Base-by-base conservation (phyloP, 1,284 basidiomycete genomes). In the Boletus smithii region DNA sequence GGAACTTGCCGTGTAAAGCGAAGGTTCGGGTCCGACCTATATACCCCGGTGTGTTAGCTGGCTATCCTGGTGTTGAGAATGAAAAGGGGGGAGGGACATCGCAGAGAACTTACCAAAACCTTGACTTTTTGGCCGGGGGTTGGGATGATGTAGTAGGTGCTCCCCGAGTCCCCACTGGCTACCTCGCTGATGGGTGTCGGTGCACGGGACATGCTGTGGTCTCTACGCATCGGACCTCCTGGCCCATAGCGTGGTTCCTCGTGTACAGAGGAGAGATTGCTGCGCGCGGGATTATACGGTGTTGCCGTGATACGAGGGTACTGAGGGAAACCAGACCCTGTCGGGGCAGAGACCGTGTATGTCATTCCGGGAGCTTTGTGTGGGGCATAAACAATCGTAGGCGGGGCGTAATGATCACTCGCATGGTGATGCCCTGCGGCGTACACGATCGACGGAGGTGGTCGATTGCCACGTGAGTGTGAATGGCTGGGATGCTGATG, bases 61-160 rank as follows among this genome's bases (percentile, higher is more conserved):
- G 42, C 53, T 41, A 33, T 41, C 33, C 29, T 39, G 31, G 24
- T n/a, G 46, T 41, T 44, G 48, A 51, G 33, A 38, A 46, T 24
- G 22, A n/a, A 35, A 8, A 30, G 42, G 34, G 17, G 24, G 35
- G 24, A 36, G 11, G 20, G 14, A 79, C 84, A 73, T 65, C n/a
- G n/a, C n/a, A n/a, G n/a, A n/a, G n/a, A n/a, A n/a, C n/a, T n/a
- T n/a, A 86, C 85, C 58, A 87, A 73, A 53, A 85, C 74, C 59
- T 81, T 81, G 48, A 85, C 76, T 56, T 85, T 87, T 61, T 85
- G 82, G 17, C 80, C 81, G 9, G 77, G 75, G 11, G 74, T 73
- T 5, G 83, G 81, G 24, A 85, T 71, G 53, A 86, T 78, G 62
- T 85, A 86, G 68, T 86, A 87, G 6, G 84, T 86, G 60, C 81